Base-by-base conservation (phyloP, 2,329 filamentous ascomycete genomes). In the Penicillium thymicola region DNA sequence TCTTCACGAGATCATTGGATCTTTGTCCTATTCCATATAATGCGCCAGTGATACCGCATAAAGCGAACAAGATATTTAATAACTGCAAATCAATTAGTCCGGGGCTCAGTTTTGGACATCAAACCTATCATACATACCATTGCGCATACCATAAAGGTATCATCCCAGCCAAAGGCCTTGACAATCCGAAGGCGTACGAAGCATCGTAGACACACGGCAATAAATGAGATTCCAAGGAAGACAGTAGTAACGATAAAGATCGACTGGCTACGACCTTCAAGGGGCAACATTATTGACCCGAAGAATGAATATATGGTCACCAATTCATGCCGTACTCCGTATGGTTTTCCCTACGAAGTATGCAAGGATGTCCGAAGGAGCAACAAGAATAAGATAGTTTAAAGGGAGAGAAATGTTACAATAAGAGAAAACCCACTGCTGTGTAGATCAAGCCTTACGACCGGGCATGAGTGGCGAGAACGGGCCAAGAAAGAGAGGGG, bases 121-220 rank as follows among this genome's bases (percentile, higher is more conserved):
- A 9, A 23, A 50, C 18, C 9, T 10, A 41, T 27, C 16, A 13
- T 56, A 51, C 63, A 59, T 69, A 75, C 71, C 70, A 73, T 70
- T 18, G 71, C 70, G 52, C 67, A 64, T 13, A 75, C 65, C 71
- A 75, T 74, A 21, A 74, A 51, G 10, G 59, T 59, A 65, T 75
- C 72, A 69, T 75, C 72, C 66, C 70, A 72, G 21, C 72, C 72
- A 60, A 75, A 75, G 28, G 68, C 69, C 54, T 66, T 70, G 44
- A 73, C 69, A 14, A 75, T 44, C 36, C 55, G 65, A 32, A 73
- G 36, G 14, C 72, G 68, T 37, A 73, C 71, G 59, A 74, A 75
- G 52, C 70, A 72, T 70, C 72, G 67, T 43, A 74, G 58, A 43
- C 67, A 66, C 10, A 74, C 70, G 2, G 70, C 56, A 47, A 71